A percentile compares a stretch with the other conserved stretches of the same genome.
These are phyloP conservation scores for Hypomontagnella submonticulosa DNA, from an alignment of 495 filamentous ascomycete species.

Conservation along the genomic window DNA sequence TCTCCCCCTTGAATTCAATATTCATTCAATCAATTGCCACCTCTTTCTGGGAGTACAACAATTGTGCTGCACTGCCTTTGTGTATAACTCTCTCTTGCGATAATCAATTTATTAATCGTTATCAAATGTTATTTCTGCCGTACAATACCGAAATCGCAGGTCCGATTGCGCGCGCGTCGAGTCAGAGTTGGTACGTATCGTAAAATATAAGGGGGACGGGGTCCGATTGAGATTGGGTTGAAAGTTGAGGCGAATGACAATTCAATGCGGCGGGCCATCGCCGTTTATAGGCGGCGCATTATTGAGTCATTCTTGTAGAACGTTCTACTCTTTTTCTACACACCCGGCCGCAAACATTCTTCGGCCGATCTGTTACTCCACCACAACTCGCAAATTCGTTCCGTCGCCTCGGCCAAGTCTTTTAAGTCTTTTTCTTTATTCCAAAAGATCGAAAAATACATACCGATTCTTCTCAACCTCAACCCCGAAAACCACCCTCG, in stretches of 20 bases:
- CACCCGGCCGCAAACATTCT: slow-evolving; percentile 36
- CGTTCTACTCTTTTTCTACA: slow-evolving; percentile 46
- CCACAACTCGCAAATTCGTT: slow-evolving; percentile 22
- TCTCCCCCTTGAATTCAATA: too few species aligned
- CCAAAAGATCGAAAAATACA: slow-evolving; percentile 4
- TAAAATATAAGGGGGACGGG: slow-evolving; percentile 1
- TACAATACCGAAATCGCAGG: slow-evolving; percentile 16
- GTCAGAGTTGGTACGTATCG: slow-evolving; percentile 18
- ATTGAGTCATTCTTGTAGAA: slow-evolving; percentile 52
- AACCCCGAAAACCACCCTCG: slow-evolving; percentile 35
- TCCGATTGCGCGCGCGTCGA: slow-evolving; percentile 23
- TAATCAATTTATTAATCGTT: slow-evolving; percentile 1
- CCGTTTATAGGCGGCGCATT: slow-evolving; percentile 49
- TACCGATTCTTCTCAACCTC: slow-evolving; percentile 28
- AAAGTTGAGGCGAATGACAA: slow-evolving; percentile 38
- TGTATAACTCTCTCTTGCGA: slow-evolving; percentile 2
- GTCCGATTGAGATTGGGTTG: slow-evolving; percentile 23
- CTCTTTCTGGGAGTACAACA: neutral
- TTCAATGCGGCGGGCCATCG: slow-evolving; percentile 40
- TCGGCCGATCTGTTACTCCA: slow-evolving; percentile 25
- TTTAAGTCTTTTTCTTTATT: slow-evolving; percentile 9
- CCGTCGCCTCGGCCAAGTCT: slow-evolving; percentile 1
- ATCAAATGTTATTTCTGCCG: slow-evolving; percentile 7
- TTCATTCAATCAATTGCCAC: too few species aligned
- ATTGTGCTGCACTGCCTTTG: neutral